phyloP scores from a whole-genome alignment of 805 yeast genomes.

The Kuraishia ogatae region DNA sequence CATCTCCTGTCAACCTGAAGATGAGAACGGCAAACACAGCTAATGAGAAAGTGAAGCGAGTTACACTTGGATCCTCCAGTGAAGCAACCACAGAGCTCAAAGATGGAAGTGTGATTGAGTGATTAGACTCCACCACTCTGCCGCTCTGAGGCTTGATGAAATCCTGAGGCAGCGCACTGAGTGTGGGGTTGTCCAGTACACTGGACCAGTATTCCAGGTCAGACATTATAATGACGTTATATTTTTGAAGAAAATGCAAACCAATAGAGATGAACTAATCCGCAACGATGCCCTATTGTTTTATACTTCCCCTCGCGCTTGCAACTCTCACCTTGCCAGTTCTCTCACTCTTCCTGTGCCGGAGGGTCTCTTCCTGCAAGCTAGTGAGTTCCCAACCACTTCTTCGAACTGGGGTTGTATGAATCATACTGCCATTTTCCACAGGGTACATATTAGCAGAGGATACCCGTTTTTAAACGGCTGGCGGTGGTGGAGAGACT shows the following conservation, averaged over 20 bases:
- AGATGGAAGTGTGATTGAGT: slow-evolving; percentile 22
- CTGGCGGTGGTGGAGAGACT: neutral
- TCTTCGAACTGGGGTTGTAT: neutral
- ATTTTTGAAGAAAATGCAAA: too few relatives aligned
- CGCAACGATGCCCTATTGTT: neutral
- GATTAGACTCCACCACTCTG: slow-evolving; percentile 55
- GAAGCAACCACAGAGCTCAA: slow-evolving; percentile 9
- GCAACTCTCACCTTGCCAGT: neutral
- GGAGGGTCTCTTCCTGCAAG: neutral
- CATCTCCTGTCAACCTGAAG: slow-evolving; percentile 85
- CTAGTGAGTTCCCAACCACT: neutral
- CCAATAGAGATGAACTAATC: too few relatives aligned
- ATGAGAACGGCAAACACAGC: slow-evolving; percentile 64
- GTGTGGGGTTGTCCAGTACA: slow-evolving; percentile 67
- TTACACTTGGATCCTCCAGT: slow-evolving; percentile 12
- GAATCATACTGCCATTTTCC: neutral
- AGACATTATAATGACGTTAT: neutral
- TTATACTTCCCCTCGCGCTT: neutral
- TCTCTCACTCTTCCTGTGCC: neutral
- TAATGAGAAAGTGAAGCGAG: slow-evolving; percentile 43
- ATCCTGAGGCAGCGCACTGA: slow-evolving; percentile 85
- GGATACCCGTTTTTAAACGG: neutral
- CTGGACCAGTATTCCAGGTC: slow-evolving; percentile 50
- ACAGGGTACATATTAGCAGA: neutral
- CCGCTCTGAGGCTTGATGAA: slow-evolving; percentile 68